Base-by-base conservation (phyloP, 2,329 filamentous ascomycete species). In the Westerdykella aurantiaca region DNA sequence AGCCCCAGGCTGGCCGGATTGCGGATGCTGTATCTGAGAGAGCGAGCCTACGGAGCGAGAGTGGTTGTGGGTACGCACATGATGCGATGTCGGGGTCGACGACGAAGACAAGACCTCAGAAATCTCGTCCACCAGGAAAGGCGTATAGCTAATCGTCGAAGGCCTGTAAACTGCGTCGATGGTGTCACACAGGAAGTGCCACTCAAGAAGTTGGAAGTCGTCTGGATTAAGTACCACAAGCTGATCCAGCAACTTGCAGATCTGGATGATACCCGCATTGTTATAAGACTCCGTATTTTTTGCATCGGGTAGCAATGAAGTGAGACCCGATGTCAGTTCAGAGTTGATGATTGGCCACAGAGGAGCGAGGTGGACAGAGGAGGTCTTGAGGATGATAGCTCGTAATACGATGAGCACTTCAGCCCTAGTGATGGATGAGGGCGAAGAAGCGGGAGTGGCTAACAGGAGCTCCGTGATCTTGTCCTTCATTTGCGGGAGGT, bases 121-220 rank as follows among this genome's bases (percentile, higher is more conserved):
- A 7, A 95, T 75, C 57, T 93, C 86, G 56, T 97, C 93, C 0
- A 86, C 85, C 5, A 97, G 77, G 2, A 88, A 88, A 2, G 86
- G 72, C 1, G 88, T 78, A 47, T 82, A 77, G 69, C 83, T 84
- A 41, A 75, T 72, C 37, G 43, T 12, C 12, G 80, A 70, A 0
- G 88, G 83, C 11, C 86, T 82, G 68, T 98, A 95, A 29, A 98
- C 86, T 1, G 93, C 90, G 58, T 98, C 93, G 51, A 96, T 90
- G 12, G 91, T 97, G 67, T 98, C 93, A 1, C 89, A 95, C 43
- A 98, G 83, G 66, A 95, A 98, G 4, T 97, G 80, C 93, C 93
- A 98, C 72, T 96, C 88, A 58, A 95, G 85, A n/a, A 97, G 79
- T 67, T 97, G 93, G 69, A 97, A 98, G 64, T 98, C 93, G 55